A percentile compares a stretch with the other conserved stretches of the same genome.
Evolutionary conservation across 1,284 basidiomycete species (phyloP).

Genomic region (Moesziomyces parantarcticus): DNA sequence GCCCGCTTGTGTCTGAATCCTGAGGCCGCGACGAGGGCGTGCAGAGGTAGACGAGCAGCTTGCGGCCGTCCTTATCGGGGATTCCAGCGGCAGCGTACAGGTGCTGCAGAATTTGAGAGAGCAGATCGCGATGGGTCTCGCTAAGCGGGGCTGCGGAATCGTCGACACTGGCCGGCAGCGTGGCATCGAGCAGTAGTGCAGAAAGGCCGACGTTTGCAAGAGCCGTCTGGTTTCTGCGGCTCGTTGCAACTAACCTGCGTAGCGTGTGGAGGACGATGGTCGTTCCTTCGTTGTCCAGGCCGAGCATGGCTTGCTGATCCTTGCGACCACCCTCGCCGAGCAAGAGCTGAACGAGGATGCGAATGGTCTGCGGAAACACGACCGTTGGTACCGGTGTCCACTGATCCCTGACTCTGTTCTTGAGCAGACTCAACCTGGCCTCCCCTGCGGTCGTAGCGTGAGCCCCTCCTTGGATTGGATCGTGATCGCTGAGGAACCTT

Average conservation of each 20-base stretch:
- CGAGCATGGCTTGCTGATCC: neutral
- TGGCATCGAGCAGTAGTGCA: slow-evolving; percentile 15
- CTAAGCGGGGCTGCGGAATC: neutral
- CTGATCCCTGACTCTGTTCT: slow-evolving; percentile 15
- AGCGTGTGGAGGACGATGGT: slow-evolving; percentile 21
- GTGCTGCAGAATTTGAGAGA: slow-evolving; percentile 12
- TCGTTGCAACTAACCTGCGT: slow-evolving; percentile 13
- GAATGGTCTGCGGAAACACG: slow-evolving; percentile 19
- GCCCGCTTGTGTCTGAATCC: neutral
- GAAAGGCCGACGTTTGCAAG: slow-evolving; percentile 18
- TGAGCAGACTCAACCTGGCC: slow-evolving; percentile 8
- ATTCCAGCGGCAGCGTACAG: slow-evolving; percentile 41
- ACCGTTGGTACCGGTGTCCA: slow-evolving; percentile 22
- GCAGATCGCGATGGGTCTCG: slow-evolving; percentile 6
- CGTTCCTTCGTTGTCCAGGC: slow-evolving; percentile 2
- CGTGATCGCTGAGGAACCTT: slow-evolving; percentile 14
- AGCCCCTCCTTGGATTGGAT: neutral
- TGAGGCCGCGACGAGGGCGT: neutral
- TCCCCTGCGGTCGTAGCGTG: slow-evolving; percentile 6
- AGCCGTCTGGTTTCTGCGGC: slow-evolving; percentile 24
- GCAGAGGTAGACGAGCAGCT: slow-evolving; percentile 27
- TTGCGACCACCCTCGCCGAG: neutral
- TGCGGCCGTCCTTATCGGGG: slow-evolving; percentile 38
- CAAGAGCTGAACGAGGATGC: slow-evolving; percentile 20
- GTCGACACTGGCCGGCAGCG: slow-evolving; percentile 4